Evolutionary conservation across 805 yeast species (phyloP).

Genomic region (Sugiyamaella americana): DNA sequence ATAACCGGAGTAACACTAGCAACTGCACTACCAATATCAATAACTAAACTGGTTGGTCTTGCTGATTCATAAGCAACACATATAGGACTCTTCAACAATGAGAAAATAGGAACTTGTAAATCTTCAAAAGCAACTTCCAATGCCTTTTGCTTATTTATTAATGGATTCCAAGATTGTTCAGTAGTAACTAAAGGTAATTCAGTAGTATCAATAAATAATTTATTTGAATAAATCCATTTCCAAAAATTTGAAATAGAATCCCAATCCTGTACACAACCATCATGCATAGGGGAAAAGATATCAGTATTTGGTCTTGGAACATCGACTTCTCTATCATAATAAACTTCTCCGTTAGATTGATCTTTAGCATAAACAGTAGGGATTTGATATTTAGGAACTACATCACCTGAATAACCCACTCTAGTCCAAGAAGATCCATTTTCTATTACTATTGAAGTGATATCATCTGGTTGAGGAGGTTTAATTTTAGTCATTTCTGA

Average conservation of each 20-base stretch:
- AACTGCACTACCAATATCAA: slow-evolving; percentile 71
- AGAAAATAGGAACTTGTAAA: slow-evolving; percentile 68
- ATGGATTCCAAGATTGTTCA: slow-evolving; percentile 66
- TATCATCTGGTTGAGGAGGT: slow-evolving; percentile 47
- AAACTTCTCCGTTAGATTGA: slow-evolving; percentile 18
- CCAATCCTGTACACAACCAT: slow-evolving; percentile 46
- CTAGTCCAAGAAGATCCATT: slow-evolving; percentile 83
- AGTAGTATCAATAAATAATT: slow-evolving; percentile 44
- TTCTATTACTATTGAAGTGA: slow-evolving; percentile 84
- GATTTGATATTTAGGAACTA: slow-evolving; percentile 66
- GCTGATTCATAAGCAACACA: slow-evolving; percentile 50
- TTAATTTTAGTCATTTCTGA: slow-evolving; percentile 15
- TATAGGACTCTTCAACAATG: slow-evolving; percentile 68
- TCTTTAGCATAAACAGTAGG: slow-evolving; percentile 61
- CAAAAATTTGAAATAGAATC: slow-evolving; percentile 63
- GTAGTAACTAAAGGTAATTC: slow-evolving; percentile 63
- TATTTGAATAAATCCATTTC: slow-evolving; percentile 52
- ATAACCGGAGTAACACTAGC: slow-evolving; percentile 47
- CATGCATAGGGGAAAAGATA: slow-evolving; percentile 30
- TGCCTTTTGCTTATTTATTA: slow-evolving; percentile 49
- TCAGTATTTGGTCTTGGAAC: slow-evolving; percentile 31
- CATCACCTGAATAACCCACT: slow-evolving; percentile 90
- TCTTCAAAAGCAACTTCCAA: slow-evolving; percentile 71
- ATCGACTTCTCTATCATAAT: slow-evolving; percentile 39
- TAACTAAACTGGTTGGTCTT: slow-evolving; percentile 66